Evolutionary conservation across 352 stramenopile genomes (phyloP).

Genomic region (Thraustochytrium striatum): DNA sequence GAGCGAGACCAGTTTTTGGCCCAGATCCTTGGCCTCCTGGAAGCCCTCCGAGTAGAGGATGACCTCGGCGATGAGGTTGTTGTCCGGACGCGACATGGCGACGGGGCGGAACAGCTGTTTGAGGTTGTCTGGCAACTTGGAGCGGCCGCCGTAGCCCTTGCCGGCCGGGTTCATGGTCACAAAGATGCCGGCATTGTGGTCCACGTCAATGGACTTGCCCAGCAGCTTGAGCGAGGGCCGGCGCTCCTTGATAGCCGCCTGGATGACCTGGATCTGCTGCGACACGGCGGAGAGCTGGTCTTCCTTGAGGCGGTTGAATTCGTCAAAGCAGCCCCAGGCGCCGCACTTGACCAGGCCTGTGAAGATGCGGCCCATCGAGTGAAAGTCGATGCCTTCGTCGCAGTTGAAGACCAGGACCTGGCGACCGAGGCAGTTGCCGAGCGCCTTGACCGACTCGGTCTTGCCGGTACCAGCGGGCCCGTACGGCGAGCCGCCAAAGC

Average conservation of each 20-base stretch:
- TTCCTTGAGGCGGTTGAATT: conserved; percentile 91
- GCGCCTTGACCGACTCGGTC: conserved; percentile 87
- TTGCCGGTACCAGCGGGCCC: conserved; percentile 88
- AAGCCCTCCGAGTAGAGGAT: conserved; percentile 86
- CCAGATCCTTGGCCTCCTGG: conserved; percentile 75
- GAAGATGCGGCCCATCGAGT: conserved; percentile 89
- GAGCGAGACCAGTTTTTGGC: conserved; percentile 82
- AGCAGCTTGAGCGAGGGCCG: conserved; percentile 70
- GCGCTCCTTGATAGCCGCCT: conserved; percentile 81
- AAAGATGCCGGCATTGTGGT: conserved; percentile 89
- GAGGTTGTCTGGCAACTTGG: conserved; percentile 85
- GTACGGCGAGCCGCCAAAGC: conserved; percentile 86
- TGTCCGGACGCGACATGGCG: conserved; percentile 83
- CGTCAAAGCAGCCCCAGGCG: conserved; percentile 92
- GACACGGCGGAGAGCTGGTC: conserved; percentile 87
- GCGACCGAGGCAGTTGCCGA: conserved; percentile 78
- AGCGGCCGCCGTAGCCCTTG: conserved; percentile 86
- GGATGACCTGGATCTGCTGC: conserved; percentile 89
- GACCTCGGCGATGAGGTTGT: conserved; percentile 87
- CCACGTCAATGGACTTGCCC: conserved; percentile 73
- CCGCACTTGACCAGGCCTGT: conserved; percentile 88
- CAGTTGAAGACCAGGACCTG: conserved; percentile 89
- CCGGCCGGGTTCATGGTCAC: conserved; percentile 89
- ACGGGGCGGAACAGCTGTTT: conserved; percentile 86
- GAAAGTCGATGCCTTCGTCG: conserved; percentile 88